phyloP scores from a whole-genome alignment of 441 rosid genomes.

The Adansonia grandidieri region DNA sequence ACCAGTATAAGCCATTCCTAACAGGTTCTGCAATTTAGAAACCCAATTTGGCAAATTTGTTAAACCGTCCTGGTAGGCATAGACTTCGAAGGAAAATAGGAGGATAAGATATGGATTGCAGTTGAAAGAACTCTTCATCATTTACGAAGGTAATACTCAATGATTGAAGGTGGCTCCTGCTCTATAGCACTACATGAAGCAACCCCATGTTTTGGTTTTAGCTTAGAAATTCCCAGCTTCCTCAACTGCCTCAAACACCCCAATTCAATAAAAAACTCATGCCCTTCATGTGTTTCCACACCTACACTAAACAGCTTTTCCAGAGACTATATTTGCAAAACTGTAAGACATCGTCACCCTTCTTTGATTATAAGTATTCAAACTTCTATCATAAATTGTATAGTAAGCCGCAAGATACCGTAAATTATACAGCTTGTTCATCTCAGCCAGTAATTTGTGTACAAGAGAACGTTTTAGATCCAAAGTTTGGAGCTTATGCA shows the following conservation, averaged over 20 bases:
- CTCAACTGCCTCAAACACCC: slow-evolving; percentile 3
- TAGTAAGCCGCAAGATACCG: neutral
- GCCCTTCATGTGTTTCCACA: neutral
- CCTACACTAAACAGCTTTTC: neutral
- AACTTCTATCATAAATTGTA: neutral
- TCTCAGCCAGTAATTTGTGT: neutral
- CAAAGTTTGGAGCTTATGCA: slow-evolving; percentile 25
- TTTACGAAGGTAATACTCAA: neutral
- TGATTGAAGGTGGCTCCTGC: neutral
- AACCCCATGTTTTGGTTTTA: neutral
- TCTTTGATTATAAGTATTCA: neutral
- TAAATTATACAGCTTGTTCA: neutral
- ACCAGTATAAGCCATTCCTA: slow-evolving; percentile 9
- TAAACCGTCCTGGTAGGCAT: neutral
- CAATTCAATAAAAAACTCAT: neutral
- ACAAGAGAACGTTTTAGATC: slow-evolving; percentile 18
- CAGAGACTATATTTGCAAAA: neutral
- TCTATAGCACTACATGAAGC: neutral
- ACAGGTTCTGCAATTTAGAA: slow-evolving; percentile 11
- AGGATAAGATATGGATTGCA: slow-evolving; percentile 4
- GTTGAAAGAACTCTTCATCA: neutral
- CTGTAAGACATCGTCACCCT: neutral
- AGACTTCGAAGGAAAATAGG: neutral
- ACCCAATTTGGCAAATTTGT: slow-evolving; percentile 23
- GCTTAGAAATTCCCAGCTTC: slow-evolving; percentile 4